phyloP scores from a whole-genome alignment of 1,139 yeast genomes.

The Candida sp. region DNA sequence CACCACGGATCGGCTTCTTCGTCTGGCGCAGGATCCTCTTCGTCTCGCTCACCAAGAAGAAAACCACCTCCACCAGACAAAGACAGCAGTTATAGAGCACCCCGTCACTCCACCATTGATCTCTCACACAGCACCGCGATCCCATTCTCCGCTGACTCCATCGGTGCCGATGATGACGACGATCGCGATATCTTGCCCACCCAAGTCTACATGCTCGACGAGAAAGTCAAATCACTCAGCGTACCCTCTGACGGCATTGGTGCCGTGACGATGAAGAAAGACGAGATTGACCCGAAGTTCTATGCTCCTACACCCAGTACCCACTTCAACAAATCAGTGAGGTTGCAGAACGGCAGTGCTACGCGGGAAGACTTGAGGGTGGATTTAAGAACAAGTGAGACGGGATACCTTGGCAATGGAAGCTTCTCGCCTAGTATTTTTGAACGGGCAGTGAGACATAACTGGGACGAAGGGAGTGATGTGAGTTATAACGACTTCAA shows the following conservation, averaged over 20 bases:
- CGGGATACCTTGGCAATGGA: conserved; percentile 46
- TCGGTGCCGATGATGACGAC: conserved; percentile 37
- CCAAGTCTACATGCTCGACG: conserved; percentile 38
- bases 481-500: conserved; percentile 22
- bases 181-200: conserved; percentile 30
- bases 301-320: conserved; percentile 54
- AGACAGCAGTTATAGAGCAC: not conserved
- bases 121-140: conserved; percentile 25
- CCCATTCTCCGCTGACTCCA: conserved; percentile 51
- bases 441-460: conserved; percentile 21
- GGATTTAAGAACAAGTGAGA: conserved; percentile 29
- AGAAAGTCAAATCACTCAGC: conserved; percentile 36
- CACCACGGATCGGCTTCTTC: conserved; percentile 7
- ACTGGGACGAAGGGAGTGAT: conserved; percentile 15
- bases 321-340: conserved; percentile 29
- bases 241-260: conserved; percentile 18
- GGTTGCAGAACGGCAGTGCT: conserved; percentile 25
- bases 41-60: conserved; percentile 15
- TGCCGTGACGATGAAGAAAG: conserved; percentile 21
- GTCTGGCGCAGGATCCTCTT: conserved; percentile 7
- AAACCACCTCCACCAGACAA: conserved; percentile 18
- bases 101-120: conserved; percentile 15
- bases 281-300: conserved; percentile 48
- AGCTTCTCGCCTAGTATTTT: conserved; percentile 48
- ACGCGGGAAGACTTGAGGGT: conserved; percentile 24